Evolutionary conservation across 495 filamentous ascomycete species (phyloP), one percentile per base, ranked within the genome.

Genomic region (Hyaloscypha finlandica): DNA sequence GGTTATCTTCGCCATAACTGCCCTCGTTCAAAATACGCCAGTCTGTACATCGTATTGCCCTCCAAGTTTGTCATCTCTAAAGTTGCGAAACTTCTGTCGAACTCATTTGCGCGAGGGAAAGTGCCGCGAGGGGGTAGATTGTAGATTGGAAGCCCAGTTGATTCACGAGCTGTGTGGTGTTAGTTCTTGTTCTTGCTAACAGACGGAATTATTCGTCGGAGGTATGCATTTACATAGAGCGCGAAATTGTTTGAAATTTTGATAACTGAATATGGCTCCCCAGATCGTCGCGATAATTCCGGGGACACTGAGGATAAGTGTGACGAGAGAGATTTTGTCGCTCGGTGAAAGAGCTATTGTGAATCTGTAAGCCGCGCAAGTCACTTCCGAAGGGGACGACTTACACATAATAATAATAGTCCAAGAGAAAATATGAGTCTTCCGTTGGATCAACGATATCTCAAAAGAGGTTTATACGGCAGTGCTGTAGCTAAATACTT

Each of bases 231-330:
- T 59, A 66, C 63, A 66, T 51, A 53, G 25, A 52, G 56, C 53
- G 14, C 45, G 37, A 52, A 51, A 59, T 16, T 66, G 63, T 30
- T 66, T 59, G 48, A 66, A 66, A 29, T 55, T 66, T 66, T 66
- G 9, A 37, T 66, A 66, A 33, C 54, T 66, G 29, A 66, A 51
- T 20, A 66, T 59, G 25, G 42, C 54, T 9, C 63, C 54, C 11
- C 58, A 25, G 33, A 66, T 66, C 30, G 63, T 66, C 6, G 54
- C 63, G 19, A 66, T 66, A 22, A 66, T 51, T 8, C 55, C 48
- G 58, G 63, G 63, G 25, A 66, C 59, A 33, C 63, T 60, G 54
- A 66, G 2, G 56, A 66, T 48, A 33, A 66, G 63, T 33, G 51
- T 64, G 31, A 45, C 30, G 12, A 64, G 62, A 51, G 63, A 5